Conservation (phyloP, 345 rosid species). For the Barbarea vulgaris region DNA sequence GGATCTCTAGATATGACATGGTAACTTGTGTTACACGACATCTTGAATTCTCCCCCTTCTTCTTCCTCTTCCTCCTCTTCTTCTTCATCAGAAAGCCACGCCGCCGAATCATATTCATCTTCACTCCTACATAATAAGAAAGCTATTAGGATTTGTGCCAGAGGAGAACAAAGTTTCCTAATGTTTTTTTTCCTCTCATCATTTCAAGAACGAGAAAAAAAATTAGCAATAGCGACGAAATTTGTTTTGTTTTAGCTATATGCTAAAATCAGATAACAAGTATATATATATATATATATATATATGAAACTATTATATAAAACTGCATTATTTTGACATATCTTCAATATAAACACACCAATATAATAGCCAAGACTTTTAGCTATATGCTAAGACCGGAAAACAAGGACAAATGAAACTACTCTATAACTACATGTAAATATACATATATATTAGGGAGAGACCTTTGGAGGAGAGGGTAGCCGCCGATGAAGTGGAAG, state of each 20-base stretch:
- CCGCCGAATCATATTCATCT: constrained; percentile 56
- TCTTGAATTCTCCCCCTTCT: constrained; percentile 33
- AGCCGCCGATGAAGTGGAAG: constrained; percentile 68
- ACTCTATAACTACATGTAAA: neutral
- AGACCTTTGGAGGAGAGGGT: constrained; percentile 68
- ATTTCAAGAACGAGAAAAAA: neutral
- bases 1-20: constrained; percentile 42
- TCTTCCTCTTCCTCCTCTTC: constrained; percentile 61
- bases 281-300: too few relatives aligned
- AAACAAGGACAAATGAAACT: neutral
- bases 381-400: neutral
- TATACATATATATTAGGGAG: neutral
- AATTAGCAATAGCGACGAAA: neutral
- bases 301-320: neutral
- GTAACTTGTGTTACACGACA: constrained; percentile 43
- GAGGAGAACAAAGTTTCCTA: neutral
- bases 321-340: neutral
- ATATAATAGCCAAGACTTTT: neutral
- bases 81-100: constrained; percentile 60
- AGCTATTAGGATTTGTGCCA: neutral
- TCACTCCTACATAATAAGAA: constrained; percentile 49
- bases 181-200: neutral
- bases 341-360: neutral
- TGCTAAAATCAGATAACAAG: neutral
- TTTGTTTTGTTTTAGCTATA: neutral